Base-by-base conservation (phyloP, 805 yeast genomes). In the Isabelozyma pseudorhagii region DNA sequence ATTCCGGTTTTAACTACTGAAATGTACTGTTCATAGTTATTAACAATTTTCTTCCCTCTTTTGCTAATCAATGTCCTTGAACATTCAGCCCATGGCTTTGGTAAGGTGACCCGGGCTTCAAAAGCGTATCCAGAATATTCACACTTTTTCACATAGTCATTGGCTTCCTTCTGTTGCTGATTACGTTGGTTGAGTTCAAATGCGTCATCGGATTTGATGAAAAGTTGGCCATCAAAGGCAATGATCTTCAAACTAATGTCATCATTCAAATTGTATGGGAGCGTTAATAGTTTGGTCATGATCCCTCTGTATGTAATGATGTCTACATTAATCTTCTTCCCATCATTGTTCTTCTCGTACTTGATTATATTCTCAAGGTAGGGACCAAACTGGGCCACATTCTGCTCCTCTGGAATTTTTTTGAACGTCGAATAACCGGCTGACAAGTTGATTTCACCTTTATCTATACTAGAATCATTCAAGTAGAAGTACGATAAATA, bases 261-360 rank as follows among this genome's bases (percentile, higher is more conserved):
- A 47, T 85, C 85, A 28, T 75, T 73, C 14, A 72, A 61, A 49
- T 78, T 76, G 61, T 83, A 85, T 2, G 93, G 89, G 21, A 89
- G 69, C 6, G 85, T 75, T 67, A 94, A 70, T 38, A 93, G 68
- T 50, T 81, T 80, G 31, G 91, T 84, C 83, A 93, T 81, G 36
- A 89, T 67, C 0, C 97, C 98, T 57, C 97, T 76, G 79, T 89
- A 90, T 0, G 97, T 84, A 18, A 94, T 72, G 29, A 94, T 78
- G 57, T 90, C 88, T 1, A 81, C 80, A 28, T 79, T 78, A 2
- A 80, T 60, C 52, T 79, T 82, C n/a, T 58, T 58, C 0, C 74
- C 74, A 5, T 70, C 66, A n/a, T 53, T 48, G 10, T 52, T 45
- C 50, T 71, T 65, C 65, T 94, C 98, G 57, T 80, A 71, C 5